Base-by-base conservation (phyloP, 2,329 filamentous ascomycete genomes). In the Neocucurbitaria cava region DNA sequence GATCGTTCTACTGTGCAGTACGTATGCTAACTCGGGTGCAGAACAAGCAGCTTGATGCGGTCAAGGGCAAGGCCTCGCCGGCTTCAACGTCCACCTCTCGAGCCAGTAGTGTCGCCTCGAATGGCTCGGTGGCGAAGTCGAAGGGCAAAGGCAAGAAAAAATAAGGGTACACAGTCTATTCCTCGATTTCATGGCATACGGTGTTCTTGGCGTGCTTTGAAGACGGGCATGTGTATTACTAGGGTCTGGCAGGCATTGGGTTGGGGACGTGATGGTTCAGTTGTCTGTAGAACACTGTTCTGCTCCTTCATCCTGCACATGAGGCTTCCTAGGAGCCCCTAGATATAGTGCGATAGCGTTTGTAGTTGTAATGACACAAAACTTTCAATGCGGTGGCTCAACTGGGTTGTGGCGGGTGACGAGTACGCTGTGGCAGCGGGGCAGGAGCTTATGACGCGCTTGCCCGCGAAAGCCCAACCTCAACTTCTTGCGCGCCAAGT, bases 41-140 rank as follows among this genome's bases (percentile, higher is more conserved):
- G 93, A 96, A 97, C 77, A 98, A 98, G 80, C 88, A 91, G 47
- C 85, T 97, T 43, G 95, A 97, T 66, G 91, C 88, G 42, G 87
- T 96, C 71, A 97, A 97, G 77, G 87, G 85, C 46, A 82, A 79
- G 47, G 87, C 83, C 78, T 95, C 93, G 75, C 84, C 86, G 45
- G 90, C 85, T 52, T 95, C 92, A 1, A 85, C 89, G 4, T 83
- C 88, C 5, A 90, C 89, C 0, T 97, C 93, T 6, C 85, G 95
- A 59, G 93, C 93, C 15, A 94, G 89, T 5, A 98, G 95, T 73
- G 92, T 97, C 23, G 87, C 86, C 28, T 96, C 93, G 0, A 91
- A 85, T 40, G 84, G 82, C 33, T 89, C 89, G 5, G 80, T 78
- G 54, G 55, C 65, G 4, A 76, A 82, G 71, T 70, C 75, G 58